Evolutionary conservation across 306 rosid genomes (phyloP), one percentile per base, ranked within the genome.

Genomic region (Cicer cuneatum): DNA sequence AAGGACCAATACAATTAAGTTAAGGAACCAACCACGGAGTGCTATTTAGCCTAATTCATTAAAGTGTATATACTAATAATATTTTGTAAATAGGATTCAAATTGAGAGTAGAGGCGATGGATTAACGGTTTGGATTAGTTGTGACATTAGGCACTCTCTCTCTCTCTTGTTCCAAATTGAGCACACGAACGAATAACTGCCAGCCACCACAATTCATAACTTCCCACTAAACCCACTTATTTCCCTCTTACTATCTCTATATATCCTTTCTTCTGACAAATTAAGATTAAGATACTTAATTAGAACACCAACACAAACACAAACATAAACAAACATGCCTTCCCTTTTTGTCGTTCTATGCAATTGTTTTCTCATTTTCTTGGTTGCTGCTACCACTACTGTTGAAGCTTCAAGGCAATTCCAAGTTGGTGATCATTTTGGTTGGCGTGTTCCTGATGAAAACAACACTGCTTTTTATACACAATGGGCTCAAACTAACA

Each of bases 361-460:
- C 60, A 21, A 38, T 77, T 67, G 7, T 60, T n/a, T 78, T 49
- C 42, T 71, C 62, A 38, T 66, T 51, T 54, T 84, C 66, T 58
- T 78, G 81, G 83, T 53, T 63, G 10, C 79, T 33, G 29, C 59
- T 1, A 43, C 56, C 1, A 61, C 40, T 65, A 5, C 42, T 29
- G 83, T 83, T 59, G 86, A 74, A 66, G 84, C 90, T 56, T 47
- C 73, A 1, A 65, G 71, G 15, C 81, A 88, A 1, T 91, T 91
- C 81, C 66, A 79, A 76, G 98, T 91, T 21, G 98, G 98, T 53
- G 94, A 69, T 45, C 80, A 69, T 38, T 60, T 85, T 1, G 97
- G 96, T 48, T 94, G 98, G 98, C 75, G 46, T 8, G 70, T 68
- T 18, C 97, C 98, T 29, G 76, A 19, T 35, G 7, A 56, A 12